Base-by-base conservation (phyloP, 2,329 filamentous ascomycete species). In the Huntiella moniliformis region DNA sequence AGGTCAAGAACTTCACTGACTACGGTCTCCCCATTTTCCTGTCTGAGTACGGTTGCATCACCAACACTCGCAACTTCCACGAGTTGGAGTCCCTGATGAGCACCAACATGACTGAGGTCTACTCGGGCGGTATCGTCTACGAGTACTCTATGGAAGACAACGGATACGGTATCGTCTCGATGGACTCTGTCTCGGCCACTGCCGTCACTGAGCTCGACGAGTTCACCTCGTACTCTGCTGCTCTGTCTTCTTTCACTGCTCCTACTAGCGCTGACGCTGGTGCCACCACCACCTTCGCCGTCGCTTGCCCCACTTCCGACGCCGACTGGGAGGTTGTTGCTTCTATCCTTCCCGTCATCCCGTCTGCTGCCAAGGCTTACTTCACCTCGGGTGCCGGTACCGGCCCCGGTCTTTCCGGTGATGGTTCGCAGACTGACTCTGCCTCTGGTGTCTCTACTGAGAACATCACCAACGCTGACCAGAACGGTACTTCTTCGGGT, bases 41-140 rank as follows among this genome's bases (percentile, higher is more conserved):
- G 45, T 95, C 87, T 43, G 91, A 96, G 63, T 96, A 82, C 59
- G 91, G 91, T 51, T 98, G 91, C 68, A 85, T 60, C 63, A 80
- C 73, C 58, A 86, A 83, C 68, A 74, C 67, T 50, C 87, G 88
- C 55, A 67, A 79, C 57, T 98, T 94, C 57, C 68, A 76, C 50
- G 88, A 95, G 66, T 65, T 95, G 44, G 62, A 63, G 41, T 70
- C 87, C 39, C 70, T 98, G 48, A 96, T 95, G 79, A 74, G 67
- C 63, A 63, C 62, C 15, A 61, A 94, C 50, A 96, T 96, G 88
- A 86, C 80, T 5, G 55, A 62, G 13, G 86, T 95, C 56, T 96
- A 94, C 73, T 95, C 87, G 36, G 91, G 91, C 56, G 91, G 91
- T 61, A 74, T 98, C 35, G 82, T 95, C 61, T 98, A 95, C 66